Conservation (phyloP, 768 basidiomycete genomes). For the Leccinum uliginosum region DNA sequence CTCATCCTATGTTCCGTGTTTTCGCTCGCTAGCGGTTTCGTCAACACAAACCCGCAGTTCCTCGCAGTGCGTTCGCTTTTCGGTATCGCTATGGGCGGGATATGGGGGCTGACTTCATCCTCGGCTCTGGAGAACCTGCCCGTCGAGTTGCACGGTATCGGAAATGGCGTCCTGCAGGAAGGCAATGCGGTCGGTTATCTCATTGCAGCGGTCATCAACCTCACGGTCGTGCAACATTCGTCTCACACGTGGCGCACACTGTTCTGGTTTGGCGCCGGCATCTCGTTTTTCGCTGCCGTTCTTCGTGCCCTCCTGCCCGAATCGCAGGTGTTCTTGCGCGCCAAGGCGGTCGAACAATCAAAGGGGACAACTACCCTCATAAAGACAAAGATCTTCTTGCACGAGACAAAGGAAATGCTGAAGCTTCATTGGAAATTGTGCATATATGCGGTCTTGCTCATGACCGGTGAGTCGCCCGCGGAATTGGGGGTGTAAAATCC, state of each 20-base stretch:
- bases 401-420: constrained; percentile 71
- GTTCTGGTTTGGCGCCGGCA: constrained; percentile 76
- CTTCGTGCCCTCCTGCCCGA: constrained; percentile 73
- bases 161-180: constrained; percentile 81
- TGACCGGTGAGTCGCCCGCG: constrained; percentile 44
- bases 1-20: constrained; percentile 66
- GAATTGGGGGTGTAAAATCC: not conserved
- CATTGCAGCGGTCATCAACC: constrained; percentile 78
- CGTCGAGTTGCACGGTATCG: constrained; percentile 78
- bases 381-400: constrained; percentile 70
- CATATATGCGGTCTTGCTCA: constrained; percentile 79
- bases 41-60: constrained; percentile 71
- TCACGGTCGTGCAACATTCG: constrained; percentile 44
- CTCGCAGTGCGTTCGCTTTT: constrained; percentile 80
- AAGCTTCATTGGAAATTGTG: constrained; percentile 78
- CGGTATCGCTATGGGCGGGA: constrained; percentile 84
- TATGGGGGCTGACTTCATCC: constrained; percentile 84
- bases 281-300: constrained; percentile 64
- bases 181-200: constrained; percentile 88
- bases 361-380: constrained; percentile 32
- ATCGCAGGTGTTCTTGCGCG: constrained; percentile 66
- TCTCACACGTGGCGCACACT: constrained; percentile 62
- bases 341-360: constrained; percentile 50
- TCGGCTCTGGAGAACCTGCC: constrained; percentile 90
- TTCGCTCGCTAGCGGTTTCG: constrained; percentile 79